Percentiles rank a stretch among this genome's conserved stretches.
Conservation (phyloP, 306 rosid genomes). For the Heteromeles arbutifolia region DNA sequence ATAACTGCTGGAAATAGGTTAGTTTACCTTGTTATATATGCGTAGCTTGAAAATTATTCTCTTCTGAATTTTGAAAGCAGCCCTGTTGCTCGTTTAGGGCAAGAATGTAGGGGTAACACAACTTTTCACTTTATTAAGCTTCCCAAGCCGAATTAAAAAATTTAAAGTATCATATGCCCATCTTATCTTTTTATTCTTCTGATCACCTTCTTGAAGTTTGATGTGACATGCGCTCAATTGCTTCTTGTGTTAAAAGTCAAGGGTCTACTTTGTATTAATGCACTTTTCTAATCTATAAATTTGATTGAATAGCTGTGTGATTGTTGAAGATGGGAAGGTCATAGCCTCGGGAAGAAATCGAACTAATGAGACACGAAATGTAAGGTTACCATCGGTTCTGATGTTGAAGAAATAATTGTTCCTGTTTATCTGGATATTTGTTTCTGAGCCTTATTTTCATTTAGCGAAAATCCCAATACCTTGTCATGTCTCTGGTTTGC, state of each 20-base stretch:
- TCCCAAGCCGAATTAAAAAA: neutral
- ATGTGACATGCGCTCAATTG: neutral
- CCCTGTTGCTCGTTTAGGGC: neutral
- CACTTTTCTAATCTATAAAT: constrained; percentile 14
- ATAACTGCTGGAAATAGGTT: neutral
- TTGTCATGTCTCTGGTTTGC: neutral
- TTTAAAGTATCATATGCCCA: neutral
- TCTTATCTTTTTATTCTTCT: neutral
- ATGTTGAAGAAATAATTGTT: neutral
- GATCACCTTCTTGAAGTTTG: neutral
- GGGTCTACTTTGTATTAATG: neutral
- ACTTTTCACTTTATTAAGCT: neutral
- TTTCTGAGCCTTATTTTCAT: neutral
- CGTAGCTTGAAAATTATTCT: neutral
- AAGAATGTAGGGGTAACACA: neutral
- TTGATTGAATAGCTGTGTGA: constrained; percentile 56
- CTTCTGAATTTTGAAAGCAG: neutral
- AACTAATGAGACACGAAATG: constrained; percentile 80
- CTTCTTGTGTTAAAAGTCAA: neutral
- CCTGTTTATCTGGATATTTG: neutral
- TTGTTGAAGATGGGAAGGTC: constrained; percentile 68
- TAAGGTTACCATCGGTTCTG: constrained; percentile 23
- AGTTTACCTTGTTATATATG: neutral
- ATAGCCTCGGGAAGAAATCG: constrained; percentile 80
- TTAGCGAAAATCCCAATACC: neutral